Percentiles rank a stretch among this genome's conserved stretches.
Evolutionary conservation across 805 yeast species (phyloP).

Genomic region (Starmera dryadoides): DNA sequence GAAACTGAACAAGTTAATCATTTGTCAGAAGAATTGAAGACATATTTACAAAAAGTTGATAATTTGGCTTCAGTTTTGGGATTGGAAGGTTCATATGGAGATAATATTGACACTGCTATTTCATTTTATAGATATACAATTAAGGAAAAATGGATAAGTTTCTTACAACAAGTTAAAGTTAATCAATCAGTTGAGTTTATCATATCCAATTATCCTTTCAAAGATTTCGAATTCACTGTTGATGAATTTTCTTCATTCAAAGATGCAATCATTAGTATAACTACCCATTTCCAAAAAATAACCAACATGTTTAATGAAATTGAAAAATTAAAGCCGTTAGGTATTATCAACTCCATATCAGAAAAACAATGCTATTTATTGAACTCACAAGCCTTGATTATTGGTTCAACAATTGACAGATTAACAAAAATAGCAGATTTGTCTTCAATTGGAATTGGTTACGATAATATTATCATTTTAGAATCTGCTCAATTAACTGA

Average conservation of each 20-base stretch:
- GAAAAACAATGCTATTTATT: conserved; percentile 19
- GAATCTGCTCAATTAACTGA: conserved; percentile 27
- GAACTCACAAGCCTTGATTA: conserved; percentile 19
- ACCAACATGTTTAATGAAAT: conserved; percentile 17
- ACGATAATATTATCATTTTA: conserved; percentile 23
- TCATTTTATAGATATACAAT: conserved; percentile 23
- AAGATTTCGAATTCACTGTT: neutral
- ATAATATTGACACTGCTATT: conserved; percentile 28
- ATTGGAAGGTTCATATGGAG: conserved; percentile 29
- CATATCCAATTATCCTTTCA: conserved; percentile 10
- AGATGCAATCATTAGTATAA: neutral
- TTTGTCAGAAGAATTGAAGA: conserved; percentile 7
- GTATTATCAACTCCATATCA: conserved; percentile 8
- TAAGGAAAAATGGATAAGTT: conserved; percentile 6
- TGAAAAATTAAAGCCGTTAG: conserved; percentile 21
- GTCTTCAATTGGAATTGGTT: conserved; percentile 11
- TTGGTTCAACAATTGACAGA: conserved; percentile 20
- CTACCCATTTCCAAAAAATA: conserved; percentile 10
- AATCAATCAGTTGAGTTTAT: neutral
- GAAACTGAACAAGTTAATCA: neutral
- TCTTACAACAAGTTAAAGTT: neutral
- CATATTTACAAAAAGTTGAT: conserved; percentile 19
- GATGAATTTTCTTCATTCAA: neutral
- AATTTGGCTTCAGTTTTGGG: conserved; percentile 22
- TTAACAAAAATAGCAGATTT: conserved; percentile 6